Evolutionary conservation across 116 monocot genomes (phyloP), one percentile per base, ranked within the genome.

Genomic region (Papilionanthe hybrid): DNA sequence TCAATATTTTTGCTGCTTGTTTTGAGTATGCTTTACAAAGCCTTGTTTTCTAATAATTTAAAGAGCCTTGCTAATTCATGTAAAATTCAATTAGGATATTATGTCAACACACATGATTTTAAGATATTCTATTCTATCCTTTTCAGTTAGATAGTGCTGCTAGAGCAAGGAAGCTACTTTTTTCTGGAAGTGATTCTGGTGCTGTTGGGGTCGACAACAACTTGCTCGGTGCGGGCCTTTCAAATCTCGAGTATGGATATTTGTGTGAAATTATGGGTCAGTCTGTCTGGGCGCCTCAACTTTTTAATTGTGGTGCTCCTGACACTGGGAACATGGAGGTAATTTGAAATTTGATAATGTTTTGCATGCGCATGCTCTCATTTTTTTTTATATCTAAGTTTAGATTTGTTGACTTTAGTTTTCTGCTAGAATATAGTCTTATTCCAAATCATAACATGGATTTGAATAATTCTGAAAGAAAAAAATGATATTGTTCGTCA

Each of bases 241-340:
- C 99, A 72, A 99, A 99, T 78, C 92, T 99, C 75, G 99, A 99
- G 75, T 99, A 99, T 90, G 99, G 90, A 83, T 90, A 90, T 83
- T 81, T 99, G 55, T 99, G 99, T 85, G 95, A 99, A 82, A 95
- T 95, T 72, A 95, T 99, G 95, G 99, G 99, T 25, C 92, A 91
- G 55, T 99, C 95, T 78, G 81, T 90, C 72, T 99, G 99, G 93
- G 99, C 93, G 27, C 95, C 99, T 60, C 99, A 99, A 83, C 84
- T 99, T 78, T 99, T 99, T 82, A 99, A 99, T 78, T 99, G 99
- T 78, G 86, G 88, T 84, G 90, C 99, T 69, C 99, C 99, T 50
- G 99, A 99, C 72, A 99, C 99, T 30, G 99, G 99, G 48, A 99
- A 99, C 81, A 99, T 95, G 99, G 99, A 99, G 99, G 99, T 99